phyloP scores from a whole-genome alignment of 2,329 filamentous ascomycete species.

The Sodiomyces alkalinus region DNA sequence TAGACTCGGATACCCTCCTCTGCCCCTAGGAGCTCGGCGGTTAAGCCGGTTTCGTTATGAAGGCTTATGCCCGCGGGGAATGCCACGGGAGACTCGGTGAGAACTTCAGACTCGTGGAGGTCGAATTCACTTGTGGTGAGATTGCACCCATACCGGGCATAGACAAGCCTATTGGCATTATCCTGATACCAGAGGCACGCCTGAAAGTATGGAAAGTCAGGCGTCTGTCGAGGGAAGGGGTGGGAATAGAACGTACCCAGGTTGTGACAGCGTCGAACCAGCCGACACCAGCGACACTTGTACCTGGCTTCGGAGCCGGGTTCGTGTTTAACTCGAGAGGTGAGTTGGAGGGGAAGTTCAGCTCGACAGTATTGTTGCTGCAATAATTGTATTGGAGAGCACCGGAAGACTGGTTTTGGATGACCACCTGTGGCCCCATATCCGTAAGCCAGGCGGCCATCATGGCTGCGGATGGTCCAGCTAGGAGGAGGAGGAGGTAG shows the following conservation, averaged over 20 bases:
- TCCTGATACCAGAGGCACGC: conserved; percentile 6
- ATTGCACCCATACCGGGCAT: conserved; percentile 16
- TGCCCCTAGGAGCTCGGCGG: conserved; percentile 16
- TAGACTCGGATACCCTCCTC: conserved; percentile 20
- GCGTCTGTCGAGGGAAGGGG: background rate
- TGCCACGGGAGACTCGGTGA: conserved; percentile 14
- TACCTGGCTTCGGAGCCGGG: background rate
- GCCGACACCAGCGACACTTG: conserved; percentile 1
- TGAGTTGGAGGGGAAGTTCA: conserved; percentile 17
- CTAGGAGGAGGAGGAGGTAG: conserved; percentile 9
- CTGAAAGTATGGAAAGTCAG: conserved; percentile 2
- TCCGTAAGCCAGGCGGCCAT: conserved; percentile 21
- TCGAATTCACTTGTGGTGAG: conserved; percentile 17
- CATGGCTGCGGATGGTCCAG: conserved; percentile 10
- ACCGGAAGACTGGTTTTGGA: conserved; percentile 19
- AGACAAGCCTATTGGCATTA: conserved; percentile 4
- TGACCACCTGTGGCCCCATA: conserved; percentile 17
- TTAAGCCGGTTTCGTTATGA: conserved; percentile 15
- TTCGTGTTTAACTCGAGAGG: background rate
- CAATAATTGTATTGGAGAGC: conserved; percentile 19
- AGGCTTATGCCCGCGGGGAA: conserved; percentile 9
- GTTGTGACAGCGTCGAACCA: conserved; percentile 1
- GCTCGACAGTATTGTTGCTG: conserved; percentile 14
- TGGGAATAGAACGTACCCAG: background rate
- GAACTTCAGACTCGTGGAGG: conserved; percentile 14